Conservation (phyloP, 129 eudicot species). For the Helichrysum umbraculigerum region DNA sequence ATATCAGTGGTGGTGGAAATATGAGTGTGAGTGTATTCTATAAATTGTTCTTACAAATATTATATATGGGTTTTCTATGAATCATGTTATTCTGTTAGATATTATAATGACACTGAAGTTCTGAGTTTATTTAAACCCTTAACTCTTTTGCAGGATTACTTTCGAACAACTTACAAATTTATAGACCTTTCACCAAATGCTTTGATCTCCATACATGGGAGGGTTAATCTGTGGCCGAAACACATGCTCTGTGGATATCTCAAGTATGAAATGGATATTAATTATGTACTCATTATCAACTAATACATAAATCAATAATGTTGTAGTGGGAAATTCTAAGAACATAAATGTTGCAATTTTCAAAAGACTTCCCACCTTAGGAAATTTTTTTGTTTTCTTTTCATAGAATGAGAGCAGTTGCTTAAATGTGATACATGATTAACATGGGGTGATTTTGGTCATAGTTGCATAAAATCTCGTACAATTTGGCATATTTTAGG, state of each 20-base stretch:
- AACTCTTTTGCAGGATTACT: constrained; percentile 68
- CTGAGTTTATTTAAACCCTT: constrained; percentile 4
- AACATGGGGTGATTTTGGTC: not conserved
- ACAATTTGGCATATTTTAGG: constrained; percentile 38
- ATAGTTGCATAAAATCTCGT: constrained; percentile 5
- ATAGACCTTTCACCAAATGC: constrained; percentile 81
- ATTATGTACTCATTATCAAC: not conserved
- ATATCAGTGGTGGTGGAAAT: constrained; percentile 78
- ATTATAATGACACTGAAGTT: not conserved
- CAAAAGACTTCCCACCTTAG: not conserved
- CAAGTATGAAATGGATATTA: constrained; percentile 53
- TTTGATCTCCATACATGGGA: constrained; percentile 93
- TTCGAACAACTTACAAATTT: constrained; percentile 78
- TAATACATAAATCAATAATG: not conserved
- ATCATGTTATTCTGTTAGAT: not conserved
- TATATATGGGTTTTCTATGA: constrained; percentile 2
- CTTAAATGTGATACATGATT: constrained; percentile 4
- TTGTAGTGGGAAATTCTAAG: not conserved
- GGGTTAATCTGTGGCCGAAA: constrained; percentile 89
- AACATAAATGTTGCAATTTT: too few species aligned
- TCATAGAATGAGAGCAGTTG: not conserved
- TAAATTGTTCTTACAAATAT: not conserved
- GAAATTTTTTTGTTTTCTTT: too few species aligned
- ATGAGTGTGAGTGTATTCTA: constrained; percentile 67
- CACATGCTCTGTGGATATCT: constrained; percentile 96